A percentile compares a stretch with the other conserved stretches of the same genome.
phyloP scores from a whole-genome alignment of 1,284 basidiomycete species.

The Melanopsichium pennsylvanicum region DNA sequence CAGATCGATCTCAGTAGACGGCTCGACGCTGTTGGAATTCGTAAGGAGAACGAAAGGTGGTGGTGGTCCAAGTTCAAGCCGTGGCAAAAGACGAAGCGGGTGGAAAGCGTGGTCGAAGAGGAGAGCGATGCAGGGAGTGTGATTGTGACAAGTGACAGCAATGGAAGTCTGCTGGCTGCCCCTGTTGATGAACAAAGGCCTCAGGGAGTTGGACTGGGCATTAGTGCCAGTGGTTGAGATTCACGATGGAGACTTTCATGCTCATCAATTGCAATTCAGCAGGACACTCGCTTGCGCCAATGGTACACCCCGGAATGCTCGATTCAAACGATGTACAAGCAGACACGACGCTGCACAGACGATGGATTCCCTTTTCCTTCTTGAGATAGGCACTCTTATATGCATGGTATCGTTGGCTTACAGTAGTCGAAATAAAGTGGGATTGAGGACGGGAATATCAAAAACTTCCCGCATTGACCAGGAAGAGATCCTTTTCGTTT shows the following conservation, averaged over 20 bases:
- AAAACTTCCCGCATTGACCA: constrained; percentile 59
- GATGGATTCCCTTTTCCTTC: too few relatives aligned
- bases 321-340: too few relatives aligned
- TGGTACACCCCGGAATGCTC: too few relatives aligned
- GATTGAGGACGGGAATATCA: too few relatives aligned
- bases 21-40: constrained; percentile 15
- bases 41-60: not conserved
- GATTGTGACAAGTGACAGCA: constrained; percentile 23
- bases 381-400: too few relatives aligned
- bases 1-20: constrained; percentile 24
- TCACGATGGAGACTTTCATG: too few relatives aligned
- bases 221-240: too few relatives aligned
- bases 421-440: too few relatives aligned
- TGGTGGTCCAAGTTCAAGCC: constrained; percentile 18
- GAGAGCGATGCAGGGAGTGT: not conserved
- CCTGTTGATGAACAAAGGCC: not conserved
- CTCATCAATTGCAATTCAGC: too few relatives aligned
- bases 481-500: constrained; percentile 81
- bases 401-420: too few relatives aligned
- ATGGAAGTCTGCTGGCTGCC: constrained; percentile 31
- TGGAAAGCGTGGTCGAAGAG: not conserved
- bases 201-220: not conserved
- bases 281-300: too few relatives aligned
- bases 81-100: constrained; percentile 1
- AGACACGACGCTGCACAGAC: too few relatives aligned